Evolutionary conservation across 2,329 filamentous ascomycete genomes (phyloP), one percentile per base, ranked within the genome.

Genomic region (Xylaria sp.): DNA sequence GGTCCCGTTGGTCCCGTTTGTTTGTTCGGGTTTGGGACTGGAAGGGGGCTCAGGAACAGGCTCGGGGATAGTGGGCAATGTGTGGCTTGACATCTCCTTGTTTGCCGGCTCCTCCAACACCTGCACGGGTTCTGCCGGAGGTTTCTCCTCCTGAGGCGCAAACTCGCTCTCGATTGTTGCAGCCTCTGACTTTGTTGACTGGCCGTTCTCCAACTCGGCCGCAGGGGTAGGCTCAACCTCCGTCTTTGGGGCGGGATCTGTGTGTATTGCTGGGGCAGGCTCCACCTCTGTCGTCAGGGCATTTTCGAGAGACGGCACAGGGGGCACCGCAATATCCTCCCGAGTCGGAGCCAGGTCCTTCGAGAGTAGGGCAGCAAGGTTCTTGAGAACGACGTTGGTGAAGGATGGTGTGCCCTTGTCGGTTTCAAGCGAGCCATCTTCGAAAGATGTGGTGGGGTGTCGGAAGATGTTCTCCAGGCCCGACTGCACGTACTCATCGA

Each of bases 351-450:
- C 50, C 19, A 10, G 30, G 3, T 57, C 53, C 50, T 52, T 61
- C 16, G 59, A 4, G 8, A 63, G 62, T 13, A 64, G 4, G 6
- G 54, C 52, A 39, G 62, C 59, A 11, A 64, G 53, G 37, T 42
- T 57, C 55, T 60, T 64, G 57, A 64, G 23, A 50, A 64, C 52
- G 23, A 64, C 59, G 7, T 64, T 62, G 49, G 57, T 64, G 37
- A 62, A 60, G 6, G 62, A 64, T 19, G 60, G 57, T 9, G 49
- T 50, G 30, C 54, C 56, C 3, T 57, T 19, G 35, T 63, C 59
- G 4, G 58, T 57, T 23, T 59, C 59, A 11, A 35, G 48, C 13
- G 19, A 44, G 4, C 54, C 59, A 3, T 59, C 48, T 34, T 63
- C 61, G 34, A 63, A 50, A 42, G 57, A 64, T 10, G 59, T 56